A percentile compares a stretch with the other conserved stretches of the same genome.
phyloP scores from a whole-genome alignment of 225 moss, liverwort and hornwort genomes.

The Sphagnum tenellum region DNA sequence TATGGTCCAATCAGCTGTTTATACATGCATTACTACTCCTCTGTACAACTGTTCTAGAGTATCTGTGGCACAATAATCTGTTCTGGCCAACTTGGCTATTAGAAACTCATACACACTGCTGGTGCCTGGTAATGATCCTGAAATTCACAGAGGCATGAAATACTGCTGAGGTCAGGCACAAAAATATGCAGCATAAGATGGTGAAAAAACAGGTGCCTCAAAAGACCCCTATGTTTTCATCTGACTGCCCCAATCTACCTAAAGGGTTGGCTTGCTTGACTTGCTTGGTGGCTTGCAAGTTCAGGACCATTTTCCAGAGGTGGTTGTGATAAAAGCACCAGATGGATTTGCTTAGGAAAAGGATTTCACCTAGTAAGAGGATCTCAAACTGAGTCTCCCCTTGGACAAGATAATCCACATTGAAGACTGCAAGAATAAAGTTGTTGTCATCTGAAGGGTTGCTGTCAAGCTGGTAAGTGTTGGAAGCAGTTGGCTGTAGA shows the following conservation, averaged over 20 bases:
- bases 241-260: neutral
- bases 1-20: too few species aligned
- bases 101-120: too few species aligned
- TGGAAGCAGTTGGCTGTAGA: slow-evolving; percentile 17
- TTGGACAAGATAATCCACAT: slow-evolving; percentile 31
- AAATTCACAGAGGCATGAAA: too few species aligned
- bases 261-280: too few species aligned
- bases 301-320: too few species aligned
- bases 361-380: slow-evolving; percentile 15
- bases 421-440: slow-evolving; percentile 37
- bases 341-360: neutral
- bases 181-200: neutral
- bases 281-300: too few species aligned
- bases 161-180: neutral
- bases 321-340: too few species aligned
- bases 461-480: slow-evolving; percentile 17
- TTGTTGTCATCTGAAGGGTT: slow-evolving; percentile 11
- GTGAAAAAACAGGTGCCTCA: neutral
- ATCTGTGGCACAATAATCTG: too few species aligned
- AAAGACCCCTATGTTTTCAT: neutral
- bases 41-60: too few species aligned
- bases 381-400: slow-evolving; percentile 33
- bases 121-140: too few species aligned
- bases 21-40: too few species aligned
- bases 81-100: too few species aligned